Evolutionary conservation across 148 eudicot genomes (phyloP).

Genomic region (Vaccinium macrocarpon): DNA sequence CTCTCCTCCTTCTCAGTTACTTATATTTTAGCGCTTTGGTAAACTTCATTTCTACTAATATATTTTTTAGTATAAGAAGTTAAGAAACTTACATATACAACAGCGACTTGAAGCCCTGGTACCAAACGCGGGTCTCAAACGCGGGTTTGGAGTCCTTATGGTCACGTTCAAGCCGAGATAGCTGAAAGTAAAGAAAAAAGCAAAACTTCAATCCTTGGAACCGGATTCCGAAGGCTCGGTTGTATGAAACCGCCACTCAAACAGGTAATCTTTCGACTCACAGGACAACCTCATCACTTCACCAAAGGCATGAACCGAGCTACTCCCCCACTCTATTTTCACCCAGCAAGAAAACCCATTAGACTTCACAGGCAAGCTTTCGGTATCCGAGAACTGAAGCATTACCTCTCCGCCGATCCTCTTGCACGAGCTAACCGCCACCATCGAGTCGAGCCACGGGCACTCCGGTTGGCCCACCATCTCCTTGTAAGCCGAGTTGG

Average conservation of each 20-base stretch:
- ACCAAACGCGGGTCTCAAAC: not conserved
- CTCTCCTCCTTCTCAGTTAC: no score
- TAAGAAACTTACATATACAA: not conserved
- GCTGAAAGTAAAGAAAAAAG: not conserved
- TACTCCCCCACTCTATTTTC: constrained; percentile 67
- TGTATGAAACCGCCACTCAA: constrained; percentile 68
- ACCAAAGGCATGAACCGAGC: constrained; percentile 42
- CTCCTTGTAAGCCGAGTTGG: constrained; percentile 59
- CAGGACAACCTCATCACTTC: constrained; percentile 49
- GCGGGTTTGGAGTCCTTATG: not conserved
- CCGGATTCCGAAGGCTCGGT: constrained; percentile 16
- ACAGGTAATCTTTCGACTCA: constrained; percentile 49
- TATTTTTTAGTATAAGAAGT: not conserved
- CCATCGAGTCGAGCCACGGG: constrained; percentile 49
- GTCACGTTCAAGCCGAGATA: not conserved
- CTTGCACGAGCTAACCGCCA: constrained; percentile 22
- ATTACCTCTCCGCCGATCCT: constrained; percentile 64
- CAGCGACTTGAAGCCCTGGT: not conserved
- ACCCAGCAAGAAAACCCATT: constrained; percentile 63
- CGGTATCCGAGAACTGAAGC: constrained; percentile 22
- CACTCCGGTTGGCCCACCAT: constrained; percentile 75
- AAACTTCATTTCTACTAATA: no score
- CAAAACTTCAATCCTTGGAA: not conserved
- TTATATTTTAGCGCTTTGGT: no score
- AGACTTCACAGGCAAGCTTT: constrained; percentile 10